Conservation (phyloP, 2,329 filamentous ascomycete species). For the Venturia nashicola region DNA sequence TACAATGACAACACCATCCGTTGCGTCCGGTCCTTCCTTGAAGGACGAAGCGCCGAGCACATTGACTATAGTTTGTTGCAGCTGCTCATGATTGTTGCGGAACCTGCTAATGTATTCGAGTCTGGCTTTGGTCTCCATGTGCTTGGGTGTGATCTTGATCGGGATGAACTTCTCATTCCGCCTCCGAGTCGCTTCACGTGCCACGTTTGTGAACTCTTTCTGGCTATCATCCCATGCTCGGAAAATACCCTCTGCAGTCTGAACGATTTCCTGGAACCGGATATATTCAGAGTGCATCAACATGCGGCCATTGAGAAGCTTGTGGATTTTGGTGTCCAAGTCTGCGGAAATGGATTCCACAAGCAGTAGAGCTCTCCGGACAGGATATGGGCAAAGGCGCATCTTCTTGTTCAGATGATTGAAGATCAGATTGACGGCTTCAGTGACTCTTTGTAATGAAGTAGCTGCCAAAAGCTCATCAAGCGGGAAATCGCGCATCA, state of each 20-base stretch:
- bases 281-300: conserved; percentile 86
- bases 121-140: conserved; percentile 78
- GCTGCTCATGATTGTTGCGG: conserved; percentile 91
- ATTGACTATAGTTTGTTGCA: conserved; percentile 91
- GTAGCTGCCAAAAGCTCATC: conserved; percentile 91
- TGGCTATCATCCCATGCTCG: conserved; percentile 87
- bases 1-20: conserved; percentile 48
- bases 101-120: conserved; percentile 92
- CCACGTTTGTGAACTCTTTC: conserved; percentile 96
- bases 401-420: conserved; percentile 95
- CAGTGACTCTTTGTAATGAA: conserved; percentile 74
- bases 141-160: conserved; percentile 85
- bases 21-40: conserved; percentile 27
- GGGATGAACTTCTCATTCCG: conserved; percentile 97
- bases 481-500: conserved; percentile 95
- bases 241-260: conserved; percentile 74
- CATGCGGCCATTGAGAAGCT: conserved; percentile 71
- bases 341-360: conserved; percentile 95
- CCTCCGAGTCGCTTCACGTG: conserved; percentile 83
- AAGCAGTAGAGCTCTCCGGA: conserved; percentile 79
- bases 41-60: conserved; percentile 64
- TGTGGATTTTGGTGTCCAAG: conserved; percentile 74
- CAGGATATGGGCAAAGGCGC: conserved; percentile 89
- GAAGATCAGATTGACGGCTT: conserved; percentile 84
- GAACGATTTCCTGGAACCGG: conserved; percentile 81